Conservation (phyloP, 768 basidiomycete species). For the Russula olivacea region DNA sequence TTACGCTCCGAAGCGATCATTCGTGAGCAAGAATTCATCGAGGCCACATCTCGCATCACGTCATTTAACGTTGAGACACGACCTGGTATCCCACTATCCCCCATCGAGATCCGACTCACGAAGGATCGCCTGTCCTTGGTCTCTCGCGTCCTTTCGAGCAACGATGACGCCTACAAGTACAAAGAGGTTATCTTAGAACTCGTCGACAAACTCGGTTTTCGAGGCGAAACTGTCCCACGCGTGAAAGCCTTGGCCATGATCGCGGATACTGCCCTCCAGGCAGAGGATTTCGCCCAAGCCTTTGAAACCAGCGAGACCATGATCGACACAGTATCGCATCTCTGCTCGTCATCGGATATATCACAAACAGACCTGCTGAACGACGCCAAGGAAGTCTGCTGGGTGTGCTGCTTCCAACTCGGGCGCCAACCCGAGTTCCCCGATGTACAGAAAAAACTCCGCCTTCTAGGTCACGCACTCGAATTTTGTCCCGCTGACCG, state of each 20-base stretch:
- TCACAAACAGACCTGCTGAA: constrained; percentile 39
- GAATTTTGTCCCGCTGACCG: constrained; percentile 81
- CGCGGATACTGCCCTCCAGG: constrained; percentile 76
- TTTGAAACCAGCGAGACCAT: constrained; percentile 67
- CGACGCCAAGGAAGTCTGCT: constrained; percentile 76
- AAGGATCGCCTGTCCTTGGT: constrained; percentile 86
- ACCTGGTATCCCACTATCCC: constrained; percentile 72
- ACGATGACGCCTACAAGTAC: constrained; percentile 84
- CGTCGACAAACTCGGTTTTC: constrained; percentile 78
- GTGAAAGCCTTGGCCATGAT: constrained; percentile 87
- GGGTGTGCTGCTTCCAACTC: constrained; percentile 85
- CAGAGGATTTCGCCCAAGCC: constrained; percentile 71
- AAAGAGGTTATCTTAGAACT: constrained; percentile 89
- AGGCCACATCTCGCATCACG: constrained; percentile 92
- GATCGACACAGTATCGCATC: constrained; percentile 52
- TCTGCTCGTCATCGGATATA: constrained; percentile 36
- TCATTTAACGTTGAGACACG: constrained; percentile 81
- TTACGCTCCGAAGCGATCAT: constrained; percentile 52
- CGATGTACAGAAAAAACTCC: constrained; percentile 60
- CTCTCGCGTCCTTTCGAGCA: constrained; percentile 77
- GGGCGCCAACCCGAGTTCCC: constrained; percentile 75
- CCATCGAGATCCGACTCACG: constrained; percentile 88
- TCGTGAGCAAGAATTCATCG: constrained; percentile 86
- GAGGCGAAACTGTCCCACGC: constrained; percentile 65
- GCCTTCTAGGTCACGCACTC: constrained; percentile 71